Evolutionary conservation across 192 early-diverging fungal genomes (phyloP).

Genomic region (Mortierella antarctica): DNA sequence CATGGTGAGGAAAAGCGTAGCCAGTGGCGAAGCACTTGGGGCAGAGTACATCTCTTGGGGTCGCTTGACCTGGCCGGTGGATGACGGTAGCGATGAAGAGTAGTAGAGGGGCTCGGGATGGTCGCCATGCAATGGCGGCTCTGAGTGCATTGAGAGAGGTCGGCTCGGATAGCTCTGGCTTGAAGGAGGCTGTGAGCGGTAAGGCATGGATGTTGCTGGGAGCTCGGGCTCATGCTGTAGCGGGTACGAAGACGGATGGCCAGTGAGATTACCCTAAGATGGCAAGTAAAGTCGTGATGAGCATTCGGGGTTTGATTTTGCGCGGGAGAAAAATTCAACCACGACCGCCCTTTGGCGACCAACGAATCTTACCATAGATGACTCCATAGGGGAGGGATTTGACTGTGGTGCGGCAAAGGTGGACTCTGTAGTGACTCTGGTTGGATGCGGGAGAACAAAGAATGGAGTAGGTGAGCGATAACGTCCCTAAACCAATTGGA

Average conservation of each 20-base stretch:
- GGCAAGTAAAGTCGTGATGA: neutral
- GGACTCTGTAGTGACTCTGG: neutral
- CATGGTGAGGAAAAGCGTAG: slow-evolving; percentile 63
- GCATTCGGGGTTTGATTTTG: neutral
- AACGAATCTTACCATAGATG: neutral
- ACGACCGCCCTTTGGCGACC: neutral
- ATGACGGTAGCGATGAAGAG: slow-evolving; percentile 5
- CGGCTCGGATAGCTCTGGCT: slow-evolving; percentile 22
- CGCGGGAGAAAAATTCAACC: neutral
- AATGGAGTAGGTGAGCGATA: neutral
- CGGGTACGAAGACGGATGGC: slow-evolving; percentile 19
- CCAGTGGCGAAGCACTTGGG: slow-evolving; percentile 32
- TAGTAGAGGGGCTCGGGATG: slow-evolving; percentile 30
- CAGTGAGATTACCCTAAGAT: neutral
- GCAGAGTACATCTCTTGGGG: slow-evolving; percentile 38
- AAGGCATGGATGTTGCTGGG: slow-evolving; percentile 23
- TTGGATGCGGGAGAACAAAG: neutral
- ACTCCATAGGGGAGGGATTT: neutral
- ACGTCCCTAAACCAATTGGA: too few relatives aligned
- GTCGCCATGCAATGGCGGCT: slow-evolving; percentile 25
- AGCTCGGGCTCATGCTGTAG: slow-evolving; percentile 18
- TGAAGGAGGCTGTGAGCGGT: slow-evolving; percentile 24
- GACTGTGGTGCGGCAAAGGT: slow-evolving; percentile 1
- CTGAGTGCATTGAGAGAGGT: slow-evolving; percentile 44
- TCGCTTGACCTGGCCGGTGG: slow-evolving; percentile 35